Conservation (phyloP, 768 basidiomycete genomes). For the Leucosporidium creatinivorum region DNA sequence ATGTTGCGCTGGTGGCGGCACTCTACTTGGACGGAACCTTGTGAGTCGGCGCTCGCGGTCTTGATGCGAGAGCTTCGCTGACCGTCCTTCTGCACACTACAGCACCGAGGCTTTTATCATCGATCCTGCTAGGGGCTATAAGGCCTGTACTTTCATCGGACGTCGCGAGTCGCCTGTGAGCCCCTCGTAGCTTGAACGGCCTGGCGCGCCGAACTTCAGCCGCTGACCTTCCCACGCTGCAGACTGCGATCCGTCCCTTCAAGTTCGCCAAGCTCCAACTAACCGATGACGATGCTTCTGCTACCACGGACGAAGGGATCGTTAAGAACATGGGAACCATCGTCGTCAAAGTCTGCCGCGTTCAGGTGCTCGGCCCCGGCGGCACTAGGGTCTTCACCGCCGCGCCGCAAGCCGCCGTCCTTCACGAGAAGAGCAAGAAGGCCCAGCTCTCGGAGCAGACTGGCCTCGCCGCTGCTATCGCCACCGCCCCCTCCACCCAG, state of each 20-base stretch:
- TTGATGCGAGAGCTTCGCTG: neutral
- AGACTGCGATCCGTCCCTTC: neutral
- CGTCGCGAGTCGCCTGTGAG: neutral
- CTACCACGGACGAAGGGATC: neutral
- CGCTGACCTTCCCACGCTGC: neutral
- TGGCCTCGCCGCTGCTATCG: neutral
- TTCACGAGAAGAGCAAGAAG: constrained; percentile 25
- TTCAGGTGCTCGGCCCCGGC: neutral
- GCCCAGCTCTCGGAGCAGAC: constrained; percentile 4
- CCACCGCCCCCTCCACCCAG: fast-evolving
- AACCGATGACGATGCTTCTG: constrained; percentile 13
- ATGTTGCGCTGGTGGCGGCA: neutral
- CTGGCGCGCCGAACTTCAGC: neutral
- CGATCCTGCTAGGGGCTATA: neutral
- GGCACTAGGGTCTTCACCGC: too few relatives aligned
- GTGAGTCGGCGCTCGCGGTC: neutral
- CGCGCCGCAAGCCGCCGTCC: neutral
- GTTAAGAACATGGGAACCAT: constrained; percentile 18
- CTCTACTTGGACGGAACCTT: neutral
- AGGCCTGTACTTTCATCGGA: neutral
- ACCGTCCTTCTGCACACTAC: neutral
- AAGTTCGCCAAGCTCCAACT: constrained; percentile 1
- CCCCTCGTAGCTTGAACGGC: too few relatives aligned
- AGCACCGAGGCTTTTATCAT: neutral
- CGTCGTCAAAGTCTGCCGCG: neutral